Conservation (phyloP, 345 rosid genomes). For the Durio zibethinus region DNA sequence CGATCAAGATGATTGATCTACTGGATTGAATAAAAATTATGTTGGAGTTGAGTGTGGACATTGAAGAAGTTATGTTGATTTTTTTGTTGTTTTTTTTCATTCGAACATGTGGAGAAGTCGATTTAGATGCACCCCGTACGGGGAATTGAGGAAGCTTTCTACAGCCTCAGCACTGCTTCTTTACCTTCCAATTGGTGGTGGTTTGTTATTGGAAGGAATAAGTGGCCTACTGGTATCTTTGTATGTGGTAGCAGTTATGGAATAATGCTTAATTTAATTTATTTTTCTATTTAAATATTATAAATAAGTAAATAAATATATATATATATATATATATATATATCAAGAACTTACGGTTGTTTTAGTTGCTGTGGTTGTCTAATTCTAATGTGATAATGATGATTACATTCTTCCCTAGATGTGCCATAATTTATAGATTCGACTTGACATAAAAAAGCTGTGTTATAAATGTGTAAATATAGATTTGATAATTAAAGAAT, state of each 20-base stretch:
- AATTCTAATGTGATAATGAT: neutral
- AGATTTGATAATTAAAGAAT: too few species aligned
- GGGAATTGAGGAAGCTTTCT: slow-evolving; percentile 13
- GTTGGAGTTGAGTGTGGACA: slow-evolving; percentile 14
- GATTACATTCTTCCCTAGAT: neutral
- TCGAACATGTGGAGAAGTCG: slow-evolving; percentile 20
- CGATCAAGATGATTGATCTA: slow-evolving; percentile 59
- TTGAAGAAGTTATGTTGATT: slow-evolving; percentile 29
- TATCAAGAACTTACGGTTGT: neutral
- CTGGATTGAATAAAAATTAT: neutral
- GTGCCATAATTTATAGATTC: neutral
- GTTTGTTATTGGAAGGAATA: slow-evolving; percentile 29
- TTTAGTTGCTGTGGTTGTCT: neutral
- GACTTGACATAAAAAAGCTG: too few species aligned
- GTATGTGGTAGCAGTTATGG: slow-evolving; percentile 20
- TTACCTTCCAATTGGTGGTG: slow-evolving; percentile 26
- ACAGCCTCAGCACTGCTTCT: slow-evolving; percentile 10
- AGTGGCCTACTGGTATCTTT: slow-evolving; percentile 20
- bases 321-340: too few species aligned
- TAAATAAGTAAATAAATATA: too few species aligned
- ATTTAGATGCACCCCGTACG: slow-evolving; percentile 1
- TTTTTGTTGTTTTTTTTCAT: too few species aligned
- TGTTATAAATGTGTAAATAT: too few species aligned
- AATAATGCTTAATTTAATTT: slow-evolving; percentile 31
- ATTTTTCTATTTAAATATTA: slow-evolving; percentile 21